Percentiles rank a stretch among this genome's conserved stretches.
Conservation (phyloP, 495 filamentous ascomycete species). For the Tuber aestivum region DNA sequence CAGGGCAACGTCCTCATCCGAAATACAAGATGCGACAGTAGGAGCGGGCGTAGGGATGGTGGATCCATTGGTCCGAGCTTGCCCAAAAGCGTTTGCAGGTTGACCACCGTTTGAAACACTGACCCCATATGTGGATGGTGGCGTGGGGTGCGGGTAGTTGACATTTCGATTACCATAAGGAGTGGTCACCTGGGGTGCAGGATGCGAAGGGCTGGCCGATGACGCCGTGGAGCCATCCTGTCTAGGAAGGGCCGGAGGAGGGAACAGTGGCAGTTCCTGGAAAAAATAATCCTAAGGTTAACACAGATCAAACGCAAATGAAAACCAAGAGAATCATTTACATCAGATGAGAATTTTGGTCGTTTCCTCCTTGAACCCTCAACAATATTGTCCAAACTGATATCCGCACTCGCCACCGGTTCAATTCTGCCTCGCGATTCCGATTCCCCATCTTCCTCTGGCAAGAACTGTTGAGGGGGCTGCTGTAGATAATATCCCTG, state of each 20-base stretch:
- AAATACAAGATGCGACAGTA: constrained; percentile 88
- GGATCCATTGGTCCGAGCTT: constrained; percentile 28
- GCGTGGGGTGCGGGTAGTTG: constrained; percentile 50
- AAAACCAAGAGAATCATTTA: constrained; percentile 22
- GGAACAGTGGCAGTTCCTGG: constrained; percentile 91
- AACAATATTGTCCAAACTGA: constrained; percentile 95
- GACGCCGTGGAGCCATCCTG: constrained; percentile 58
- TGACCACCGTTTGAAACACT: constrained; percentile 26
- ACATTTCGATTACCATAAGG: constrained; percentile 53
- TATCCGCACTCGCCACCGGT: constrained; percentile 56
- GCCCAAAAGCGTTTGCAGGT: constrained; percentile 28
- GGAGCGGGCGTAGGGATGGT: constrained; percentile 86
- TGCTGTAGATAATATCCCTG: constrained; percentile 28
- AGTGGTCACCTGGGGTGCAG: constrained; percentile 51
- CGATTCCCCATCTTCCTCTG: constrained; percentile 32
- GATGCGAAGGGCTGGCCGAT: constrained; percentile 86
- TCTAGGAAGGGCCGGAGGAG: constrained; percentile 55
- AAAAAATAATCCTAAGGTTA: constrained; percentile 30
- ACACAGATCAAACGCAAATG: constrained; percentile 16
- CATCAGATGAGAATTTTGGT: constrained; percentile 65
- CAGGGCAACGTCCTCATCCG: constrained; percentile 94
- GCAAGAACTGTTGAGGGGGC: constrained; percentile 27
- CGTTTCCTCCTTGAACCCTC: constrained; percentile 92
- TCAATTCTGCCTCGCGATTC: constrained; percentile 35
- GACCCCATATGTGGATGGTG: constrained; percentile 33